Conservation (phyloP, 1,139 yeast genomes). For the Kurtzmaniella natalensis region DNA sequence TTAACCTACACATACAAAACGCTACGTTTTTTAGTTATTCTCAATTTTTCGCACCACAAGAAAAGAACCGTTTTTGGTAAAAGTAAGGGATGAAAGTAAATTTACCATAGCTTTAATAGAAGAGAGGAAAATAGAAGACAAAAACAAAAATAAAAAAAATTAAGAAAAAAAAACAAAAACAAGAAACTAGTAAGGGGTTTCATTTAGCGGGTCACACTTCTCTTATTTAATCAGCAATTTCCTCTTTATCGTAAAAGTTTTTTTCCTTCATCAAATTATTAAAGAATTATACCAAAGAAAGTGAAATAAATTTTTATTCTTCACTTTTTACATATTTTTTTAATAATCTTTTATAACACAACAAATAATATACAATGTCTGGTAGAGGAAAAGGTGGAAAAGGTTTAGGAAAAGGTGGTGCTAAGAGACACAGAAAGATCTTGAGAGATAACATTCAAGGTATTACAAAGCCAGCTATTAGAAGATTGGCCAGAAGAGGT, state of each 20-base stretch:
- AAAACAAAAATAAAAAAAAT: conserved; percentile 1
- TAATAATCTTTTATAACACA: conserved; percentile 2
- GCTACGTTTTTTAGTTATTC: conserved; percentile 6
- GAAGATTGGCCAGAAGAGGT: conserved; percentile 99
- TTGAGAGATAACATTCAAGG: conserved; percentile 99
- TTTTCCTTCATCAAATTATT: background rate
- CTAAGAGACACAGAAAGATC: conserved; percentile 99
- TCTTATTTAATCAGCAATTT: conserved; percentile 6
- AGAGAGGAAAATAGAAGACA: background rate
- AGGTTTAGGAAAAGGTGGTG: conserved; percentile 99
- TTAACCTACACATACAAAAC: conserved; percentile 8
- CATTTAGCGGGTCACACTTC: background rate
- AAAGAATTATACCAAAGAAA: background rate
- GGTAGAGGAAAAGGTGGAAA: conserved; percentile 99
- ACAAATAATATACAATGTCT: conserved; percentile 58
- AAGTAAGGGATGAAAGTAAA: background rate
- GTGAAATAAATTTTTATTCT: background rate
- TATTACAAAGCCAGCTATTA: conserved; percentile 98
- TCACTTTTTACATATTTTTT: conserved; percentile 1
- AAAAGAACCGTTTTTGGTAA: conserved; percentile 4
- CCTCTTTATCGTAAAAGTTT: background rate
- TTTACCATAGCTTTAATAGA: background rate
- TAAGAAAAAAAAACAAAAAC: conserved; percentile 1
- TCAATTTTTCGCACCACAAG: conserved; percentile 7
- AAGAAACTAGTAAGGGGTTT: background rate